Evolutionary conservation across 208 protist species (phyloP), one percentile per base, ranked within the genome.

Genomic region (Balamuthia mandrillaris): DNA sequence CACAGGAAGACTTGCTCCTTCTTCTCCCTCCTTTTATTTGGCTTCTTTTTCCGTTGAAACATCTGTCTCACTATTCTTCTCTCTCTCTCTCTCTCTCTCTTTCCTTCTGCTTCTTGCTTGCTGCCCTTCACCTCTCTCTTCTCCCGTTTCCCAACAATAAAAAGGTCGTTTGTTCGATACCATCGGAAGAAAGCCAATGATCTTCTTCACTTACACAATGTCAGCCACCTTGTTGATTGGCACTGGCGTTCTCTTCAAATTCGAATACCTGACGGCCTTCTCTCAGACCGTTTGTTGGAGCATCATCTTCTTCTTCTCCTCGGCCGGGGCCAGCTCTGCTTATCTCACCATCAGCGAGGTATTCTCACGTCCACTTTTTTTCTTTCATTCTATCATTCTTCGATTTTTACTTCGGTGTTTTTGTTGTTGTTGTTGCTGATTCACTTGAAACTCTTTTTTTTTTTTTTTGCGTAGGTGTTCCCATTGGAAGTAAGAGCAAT

Each of bases 271-370:
- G 41, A 84, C 41, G 5, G 45, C 77, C 37, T 41, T 68, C 18
- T 54, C 60, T 21, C 77, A 84, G 37, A 84, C 77, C 41, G n/a
- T 84, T 7, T 68, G 52, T 41, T 84, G 77, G 77, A 70, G 56
- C 9, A n/a, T 84, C 47, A 84, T 84, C 12, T 84, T 84, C 77
- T 84, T 84, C 77, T 84, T 84, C 60, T 84, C 77, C 18, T 70
- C 56, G 12, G 56, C 77, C 9, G 77, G 56, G 1, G 45, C 77
- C 12, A 58, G 42, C 29, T 63, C 77, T 4, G 77, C 77, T 29
- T 84, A 84, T 47, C 77, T 84, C 39, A 84, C 77, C 42, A 68
- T 84, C 18, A 41, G 56, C 60, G 77, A 84, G 60, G 58, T n/a
- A n/a, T n/a, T n/a, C n/a, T n/a, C n/a, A n/a, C n/a, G n/a, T n/a